Evolutionary conservation across 495 filamentous ascomycete species (phyloP).

Genomic region (Aspergillus coremiiformis): DNA sequence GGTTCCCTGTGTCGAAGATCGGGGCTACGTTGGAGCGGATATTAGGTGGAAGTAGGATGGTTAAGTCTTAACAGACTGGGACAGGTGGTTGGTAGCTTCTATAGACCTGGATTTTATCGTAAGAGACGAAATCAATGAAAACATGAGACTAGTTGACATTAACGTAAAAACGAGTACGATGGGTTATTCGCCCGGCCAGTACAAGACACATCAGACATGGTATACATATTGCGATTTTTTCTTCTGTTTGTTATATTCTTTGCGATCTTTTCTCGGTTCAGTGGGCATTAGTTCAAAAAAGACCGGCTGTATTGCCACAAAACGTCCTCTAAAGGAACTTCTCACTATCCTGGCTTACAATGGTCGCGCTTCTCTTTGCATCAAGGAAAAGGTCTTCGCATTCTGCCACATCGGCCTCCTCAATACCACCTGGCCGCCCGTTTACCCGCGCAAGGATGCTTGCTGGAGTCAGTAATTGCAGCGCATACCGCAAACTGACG

Average conservation of each 20-base stretch:
- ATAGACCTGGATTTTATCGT: neutral
- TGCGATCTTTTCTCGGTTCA: neutral
- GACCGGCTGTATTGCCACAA: neutral
- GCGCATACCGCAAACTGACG: conserved; percentile 83
- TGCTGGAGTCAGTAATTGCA: conserved; percentile 88
- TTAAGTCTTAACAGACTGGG: neutral
- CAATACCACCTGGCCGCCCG: conserved; percentile 62
- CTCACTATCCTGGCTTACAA: conserved; percentile 57
- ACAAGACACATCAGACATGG: conserved; percentile 17
- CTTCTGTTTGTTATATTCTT: neutral
- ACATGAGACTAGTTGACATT: conserved; percentile 14
- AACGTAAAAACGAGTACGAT: conserved; percentile 13
- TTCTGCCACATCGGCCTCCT: conserved; percentile 76
- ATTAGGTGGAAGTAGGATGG: neutral
- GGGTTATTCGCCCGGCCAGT: conserved; percentile 6
- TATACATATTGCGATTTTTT: conserved; percentile 17
- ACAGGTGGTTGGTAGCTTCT: neutral
- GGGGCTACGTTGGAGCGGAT: neutral
- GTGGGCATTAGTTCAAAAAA: neutral
- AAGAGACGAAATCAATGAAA: neutral
- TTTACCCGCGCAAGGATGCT: conserved; percentile 62
- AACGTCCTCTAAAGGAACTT: conserved; percentile 44
- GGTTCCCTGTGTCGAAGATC: neutral
- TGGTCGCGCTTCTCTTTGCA: conserved; percentile 69
- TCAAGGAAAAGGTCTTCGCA: conserved; percentile 87